These are phyloP conservation scores for Dictyostelium purpureum DNA, from an alignment of 78 protist genomes.

Conservation along the genomic window DNA sequence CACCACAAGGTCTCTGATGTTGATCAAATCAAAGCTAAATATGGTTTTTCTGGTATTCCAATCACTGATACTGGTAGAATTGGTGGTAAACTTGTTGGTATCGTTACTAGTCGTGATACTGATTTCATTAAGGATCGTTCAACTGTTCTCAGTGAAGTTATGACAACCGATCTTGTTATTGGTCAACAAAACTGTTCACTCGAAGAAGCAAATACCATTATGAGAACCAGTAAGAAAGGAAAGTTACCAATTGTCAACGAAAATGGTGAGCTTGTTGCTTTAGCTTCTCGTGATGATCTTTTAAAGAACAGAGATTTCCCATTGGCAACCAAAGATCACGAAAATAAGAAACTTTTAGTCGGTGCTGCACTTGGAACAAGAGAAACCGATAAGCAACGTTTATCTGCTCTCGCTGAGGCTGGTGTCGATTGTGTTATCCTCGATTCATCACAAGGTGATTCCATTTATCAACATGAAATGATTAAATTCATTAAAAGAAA, in stretches of 20 bases:
- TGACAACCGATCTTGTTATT: slow-evolving; percentile 79
- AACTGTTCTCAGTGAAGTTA: slow-evolving; percentile 79
- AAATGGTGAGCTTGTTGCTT: slow-evolving; percentile 80
- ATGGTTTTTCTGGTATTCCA: slow-evolving; percentile 95
- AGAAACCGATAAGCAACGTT: slow-evolving; percentile 80
- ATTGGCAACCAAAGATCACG: slow-evolving; percentile 73
- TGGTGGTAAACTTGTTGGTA: slow-evolving; percentile 89
- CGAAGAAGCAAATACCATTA: slow-evolving; percentile 88
- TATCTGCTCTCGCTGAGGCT: slow-evolving; percentile 55
- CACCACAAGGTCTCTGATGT: slow-evolving; percentile 78
- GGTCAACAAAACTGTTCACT: slow-evolving; percentile 76
- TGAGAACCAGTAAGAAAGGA: slow-evolving; percentile 77
- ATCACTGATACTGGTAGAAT: slow-evolving; percentile 86
- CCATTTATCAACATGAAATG: slow-evolving; percentile 81
- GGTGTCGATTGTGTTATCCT: slow-evolving; percentile 91
- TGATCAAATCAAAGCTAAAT: slow-evolving; percentile 77
- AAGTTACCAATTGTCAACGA: slow-evolving; percentile 94
- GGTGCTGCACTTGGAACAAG: slow-evolving; percentile 91
- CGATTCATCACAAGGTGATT: slow-evolving; percentile 87
- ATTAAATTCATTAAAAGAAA: slow-evolving; percentile 44
- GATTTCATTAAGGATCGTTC: slow-evolving; percentile 86
- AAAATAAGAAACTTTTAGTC: slow-evolving; percentile 80
- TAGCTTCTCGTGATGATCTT: slow-evolving; percentile 89
- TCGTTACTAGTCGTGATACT: slow-evolving; percentile 92
- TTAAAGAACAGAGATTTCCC: slow-evolving; percentile 90